Evolutionary conservation across 2,329 filamentous ascomycete species (phyloP), one percentile per base, ranked within the genome.

Genomic region (Kalaharituber pfeilii): DNA sequence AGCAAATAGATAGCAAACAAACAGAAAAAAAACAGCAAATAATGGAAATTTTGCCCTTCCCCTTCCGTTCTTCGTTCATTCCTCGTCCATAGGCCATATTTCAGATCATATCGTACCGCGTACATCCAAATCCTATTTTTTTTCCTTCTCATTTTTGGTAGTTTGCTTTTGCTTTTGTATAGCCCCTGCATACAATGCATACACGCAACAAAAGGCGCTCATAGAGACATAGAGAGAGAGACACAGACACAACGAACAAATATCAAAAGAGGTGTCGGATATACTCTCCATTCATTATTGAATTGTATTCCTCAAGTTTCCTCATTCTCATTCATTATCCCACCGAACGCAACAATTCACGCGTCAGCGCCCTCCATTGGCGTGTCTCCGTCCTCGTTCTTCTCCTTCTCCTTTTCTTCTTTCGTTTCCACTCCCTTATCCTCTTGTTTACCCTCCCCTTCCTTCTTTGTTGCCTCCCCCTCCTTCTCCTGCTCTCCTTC

Each of bases 391-490:
- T 57, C 55, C 26, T 57, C 50, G 15, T 53, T 55, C 22, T 56
- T 60, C 20, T 63, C 61, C 53, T 66, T 63, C 24, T 64, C 66
- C 50, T 67, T 65, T 39, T 66, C 65, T 33, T 65, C 66, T 15
- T 61, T 53, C 54, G 67, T 65, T 50, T 67, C 67, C 3, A 47
- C 58, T 3, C 53, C 57, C n/a, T 62, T 50, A 13, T 9, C 53
- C 53, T 55, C 57, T 18, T 59, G 52, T 22, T 45, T 29, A 3
- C 8, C 29, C 11, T 60, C 59, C 29, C 64, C 61, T 9, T 60
- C 36, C 27, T 42, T 49, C 42, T 61, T 59, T 15, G 53, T 56
- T 5, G 51, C 44, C 8, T n/a, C 49, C 30, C 33, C 51, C 44
- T 57, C 54, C 29, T 57, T 50, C 5, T 20, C 33, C 47, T 59